phyloP scores from a whole-genome alignment of 2,329 filamentous ascomycete species.

The Xylariaceae sp. region DNA sequence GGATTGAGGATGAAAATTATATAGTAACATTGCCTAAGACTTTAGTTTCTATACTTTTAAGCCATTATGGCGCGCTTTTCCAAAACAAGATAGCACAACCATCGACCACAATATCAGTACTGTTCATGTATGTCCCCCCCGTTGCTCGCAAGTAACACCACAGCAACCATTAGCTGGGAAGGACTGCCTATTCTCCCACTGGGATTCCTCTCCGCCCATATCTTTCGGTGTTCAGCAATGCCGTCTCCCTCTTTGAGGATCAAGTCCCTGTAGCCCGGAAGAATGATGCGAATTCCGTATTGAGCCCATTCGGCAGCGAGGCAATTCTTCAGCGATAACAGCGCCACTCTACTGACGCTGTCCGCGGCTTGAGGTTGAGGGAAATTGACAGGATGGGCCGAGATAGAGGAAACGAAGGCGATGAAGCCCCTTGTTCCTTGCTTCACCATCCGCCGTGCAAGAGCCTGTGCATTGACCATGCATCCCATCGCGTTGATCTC shows the following conservation, averaged over 20 bases:
- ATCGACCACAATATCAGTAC: no score
- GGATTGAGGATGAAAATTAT: no score
- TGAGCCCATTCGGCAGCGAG: slow-evolving; percentile 11
- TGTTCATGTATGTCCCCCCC: no score
- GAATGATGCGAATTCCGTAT: slow-evolving; percentile 9
- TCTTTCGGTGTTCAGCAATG: neutral
- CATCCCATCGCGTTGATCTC: slow-evolving; percentile 9
- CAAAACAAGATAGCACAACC: no score
- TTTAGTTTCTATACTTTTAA: no score
- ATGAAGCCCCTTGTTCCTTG: slow-evolving; percentile 8
- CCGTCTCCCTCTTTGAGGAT: neutral
- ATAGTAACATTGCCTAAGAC: no score
- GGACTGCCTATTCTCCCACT: neutral
- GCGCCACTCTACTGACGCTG: slow-evolving; percentile 10
- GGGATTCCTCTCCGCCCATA: neutral
- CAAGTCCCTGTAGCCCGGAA: slow-evolving; percentile 3
- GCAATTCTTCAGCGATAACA: slow-evolving; percentile 6
- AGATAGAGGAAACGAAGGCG: slow-evolving; percentile 8
- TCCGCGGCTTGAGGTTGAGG: slow-evolving; percentile 9
- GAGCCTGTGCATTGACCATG: slow-evolving; percentile 8
- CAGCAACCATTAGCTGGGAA: no score
- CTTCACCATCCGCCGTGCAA: slow-evolving; percentile 5
- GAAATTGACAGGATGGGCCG: slow-evolving; percentile 9
- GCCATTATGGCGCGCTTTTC: no score
- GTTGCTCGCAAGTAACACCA: no score